Base-by-base conservation (phyloP, 2,329 filamentous ascomycete genomes). In the Amesomyces nigricolor region DNA sequence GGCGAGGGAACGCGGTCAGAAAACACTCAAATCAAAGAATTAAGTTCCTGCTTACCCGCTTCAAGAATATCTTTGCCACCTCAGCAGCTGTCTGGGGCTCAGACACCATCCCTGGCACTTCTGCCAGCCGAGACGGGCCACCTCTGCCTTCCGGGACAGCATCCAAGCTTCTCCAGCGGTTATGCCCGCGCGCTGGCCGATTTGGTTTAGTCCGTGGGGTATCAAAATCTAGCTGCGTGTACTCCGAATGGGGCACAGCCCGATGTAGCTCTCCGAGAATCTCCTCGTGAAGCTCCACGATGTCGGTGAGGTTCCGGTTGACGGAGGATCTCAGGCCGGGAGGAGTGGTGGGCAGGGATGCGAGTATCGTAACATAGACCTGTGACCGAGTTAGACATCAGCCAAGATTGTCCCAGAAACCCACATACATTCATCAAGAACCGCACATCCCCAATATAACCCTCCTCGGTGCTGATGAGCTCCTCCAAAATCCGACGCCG, bases 391-490 rank as follows among this genome's bases (percentile, higher is more conserved):
- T 68, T 61, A 56, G 58, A 50, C 1, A 26, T n/a, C 8, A 11
- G 8, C 7, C 8, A 38, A 1, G 32, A 1, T 4, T 19, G 13
- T 4, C n/a, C n/a, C 32, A 32, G 48, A 16, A 7, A 16, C 37
- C 17, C 9, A 65, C 83, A 67, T 73, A 92, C 91, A 71, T 95
- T 91, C 68, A 88, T 87, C 57, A 97, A 75, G 61, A 94, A 90
- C 64, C 89, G 89, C 56, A 97, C 72, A 65, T 96, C 92, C 14
- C 86, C 83, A 63, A 97, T 85, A 68, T 97, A 97, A 65, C 86
- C 83, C 67, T 94, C 88, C 70, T 97, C 94, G 0, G 91, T 95
- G 54, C 74, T 80, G 58, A 96, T 83, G 49, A 97, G 75, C 71
- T 97, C 94, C 66, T 94, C 88, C 37, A 97, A 72, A 39, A 95